Evolutionary conservation across 2,329 filamentous ascomycete genomes (phyloP), one percentile per base, ranked within the genome.

Genomic region (Zalaria sp.): DNA sequence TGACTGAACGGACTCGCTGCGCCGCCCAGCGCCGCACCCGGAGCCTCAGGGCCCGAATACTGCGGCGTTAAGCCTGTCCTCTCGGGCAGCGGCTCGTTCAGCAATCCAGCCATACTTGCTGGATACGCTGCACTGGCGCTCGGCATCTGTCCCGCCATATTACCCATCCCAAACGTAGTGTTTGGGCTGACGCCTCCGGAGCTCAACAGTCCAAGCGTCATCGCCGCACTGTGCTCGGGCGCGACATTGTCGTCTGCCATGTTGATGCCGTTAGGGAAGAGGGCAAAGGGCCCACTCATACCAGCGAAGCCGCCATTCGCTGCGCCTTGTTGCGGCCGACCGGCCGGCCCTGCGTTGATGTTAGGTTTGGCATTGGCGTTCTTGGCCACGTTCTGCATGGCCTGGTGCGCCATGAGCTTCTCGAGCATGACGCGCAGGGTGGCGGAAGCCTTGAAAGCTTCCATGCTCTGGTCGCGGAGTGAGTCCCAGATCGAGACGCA

Each of bases 401-500:
- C 45, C 25, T 58, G 59, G 6, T 72, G 67, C 43, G 63, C 65
- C 52, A 73, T 79, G 41, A 95, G 70, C 59, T 91, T 91, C 28
- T 78, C 72, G 36, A 96, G 64, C 75, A 96, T 87, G 40, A 95
- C 78, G 25, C 78, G 79, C n/a, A 96, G 67, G 25, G 89, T 73
- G 35, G 77, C 77, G 34, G 77, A 77, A 1, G 86, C 89, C 63
- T 96, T 96, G 65, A 80, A 88, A 0, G 88, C 86, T 51, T 96
- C 89, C 64, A 95, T 81, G 1, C 83, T 91, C 25, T 78, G 71
- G 42, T 91, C 81, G 3, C 79, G 75, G 7, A 87, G 68, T 6
- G 76, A 77, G 38, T 81, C 79, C 87, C 88, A 96, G 43, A 96
- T 91, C 11, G 73, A 68, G 37, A 76, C 73, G 5, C 83, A 83